Evolutionary conservation across 768 basidiomycete genomes (phyloP).

Genomic region (Mycena filopes): DNA sequence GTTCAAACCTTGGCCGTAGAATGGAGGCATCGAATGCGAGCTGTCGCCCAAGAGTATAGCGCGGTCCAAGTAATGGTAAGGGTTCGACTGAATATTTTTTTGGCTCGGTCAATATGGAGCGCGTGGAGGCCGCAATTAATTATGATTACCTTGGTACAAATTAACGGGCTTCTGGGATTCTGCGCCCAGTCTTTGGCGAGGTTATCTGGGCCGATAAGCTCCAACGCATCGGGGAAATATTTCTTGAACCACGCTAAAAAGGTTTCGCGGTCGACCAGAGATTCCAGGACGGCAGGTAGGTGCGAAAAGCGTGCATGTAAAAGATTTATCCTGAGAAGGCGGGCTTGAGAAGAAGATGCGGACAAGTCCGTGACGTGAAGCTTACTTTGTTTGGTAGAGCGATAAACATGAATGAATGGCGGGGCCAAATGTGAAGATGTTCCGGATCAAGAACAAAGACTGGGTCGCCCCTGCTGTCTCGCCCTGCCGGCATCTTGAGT

Average conservation of each 20-base stretch:
- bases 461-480: conserved; percentile 66
- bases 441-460: conserved; percentile 90
- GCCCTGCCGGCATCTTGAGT: conserved; percentile 91
- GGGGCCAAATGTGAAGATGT: conserved; percentile 99
- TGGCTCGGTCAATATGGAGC: conserved; percentile 29
- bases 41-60: conserved; percentile 93
- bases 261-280: conserved; percentile 65
- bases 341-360: conserved; percentile 37
- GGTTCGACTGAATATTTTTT: conserved; percentile 66
- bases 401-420: conserved; percentile 99
- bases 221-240: conserved; percentile 91
- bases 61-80: conserved; percentile 92
- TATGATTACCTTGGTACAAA: conserved; percentile 88
- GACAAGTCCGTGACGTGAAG: conserved; percentile 35
- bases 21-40: conserved; percentile 98
- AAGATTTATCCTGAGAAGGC: conserved; percentile 86
- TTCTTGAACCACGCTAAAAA: conserved; percentile 80
- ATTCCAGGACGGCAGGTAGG: conserved; percentile 81
- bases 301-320: conserved; percentile 97
- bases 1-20: conserved; percentile 97
- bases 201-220: conserved; percentile 82
- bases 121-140: conserved; percentile 42
- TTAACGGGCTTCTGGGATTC: conserved; percentile 90
- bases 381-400: conserved; percentile 96
- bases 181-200: conserved; percentile 80